These are phyloP conservation scores for Coccomyxa sp. DNA, from an alignment of 139 green algal species.

Conservation along the genomic window DNA sequence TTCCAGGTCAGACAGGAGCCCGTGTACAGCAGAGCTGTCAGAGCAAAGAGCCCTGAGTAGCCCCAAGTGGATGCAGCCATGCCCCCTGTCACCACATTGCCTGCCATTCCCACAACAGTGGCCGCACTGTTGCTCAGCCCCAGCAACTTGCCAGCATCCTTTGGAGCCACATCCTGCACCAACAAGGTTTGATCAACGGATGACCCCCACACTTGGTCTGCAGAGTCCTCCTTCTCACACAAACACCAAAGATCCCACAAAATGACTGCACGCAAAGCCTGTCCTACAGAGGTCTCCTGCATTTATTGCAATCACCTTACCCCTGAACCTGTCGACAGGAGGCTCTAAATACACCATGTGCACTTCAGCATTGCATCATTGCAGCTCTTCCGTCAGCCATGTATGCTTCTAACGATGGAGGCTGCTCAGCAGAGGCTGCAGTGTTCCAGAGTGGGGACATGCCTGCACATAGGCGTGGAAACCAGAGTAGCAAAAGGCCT, in stretches of 20 bases:
- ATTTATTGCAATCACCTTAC: no score
- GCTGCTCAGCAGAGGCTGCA: neutral
- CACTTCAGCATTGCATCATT: neutral
- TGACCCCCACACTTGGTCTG: neutral
- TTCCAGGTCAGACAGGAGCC: slow-evolving; percentile 4
- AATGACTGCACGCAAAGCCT: no score
- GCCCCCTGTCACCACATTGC: slow-evolving; percentile 55
- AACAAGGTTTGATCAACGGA: neutral
- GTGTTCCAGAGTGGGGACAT: no score
- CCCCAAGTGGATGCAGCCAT: slow-evolving; percentile 17
- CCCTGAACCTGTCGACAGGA: no score
- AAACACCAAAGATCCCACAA: no score
- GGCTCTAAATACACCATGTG: no score
- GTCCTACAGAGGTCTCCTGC: no score
- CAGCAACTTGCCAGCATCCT: slow-evolving; percentile 48
- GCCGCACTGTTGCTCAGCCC: slow-evolving; percentile 68
- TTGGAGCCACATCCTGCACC: slow-evolving; percentile 46
- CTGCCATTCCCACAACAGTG: slow-evolving; percentile 53
- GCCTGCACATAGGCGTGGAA: slow-evolving; percentile 63
- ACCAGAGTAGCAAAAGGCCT: slow-evolving; percentile 59
- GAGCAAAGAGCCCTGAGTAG: slow-evolving; percentile 27
- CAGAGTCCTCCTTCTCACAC: no score
- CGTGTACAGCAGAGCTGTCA: slow-evolving; percentile 18
- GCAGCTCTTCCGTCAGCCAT: neutral
- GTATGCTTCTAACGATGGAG: neutral